A percentile compares a stretch with the other conserved stretches of the same genome.
Conservation (phyloP, 768 basidiomycete genomes). For the Pulveroboletus sp. region DNA sequence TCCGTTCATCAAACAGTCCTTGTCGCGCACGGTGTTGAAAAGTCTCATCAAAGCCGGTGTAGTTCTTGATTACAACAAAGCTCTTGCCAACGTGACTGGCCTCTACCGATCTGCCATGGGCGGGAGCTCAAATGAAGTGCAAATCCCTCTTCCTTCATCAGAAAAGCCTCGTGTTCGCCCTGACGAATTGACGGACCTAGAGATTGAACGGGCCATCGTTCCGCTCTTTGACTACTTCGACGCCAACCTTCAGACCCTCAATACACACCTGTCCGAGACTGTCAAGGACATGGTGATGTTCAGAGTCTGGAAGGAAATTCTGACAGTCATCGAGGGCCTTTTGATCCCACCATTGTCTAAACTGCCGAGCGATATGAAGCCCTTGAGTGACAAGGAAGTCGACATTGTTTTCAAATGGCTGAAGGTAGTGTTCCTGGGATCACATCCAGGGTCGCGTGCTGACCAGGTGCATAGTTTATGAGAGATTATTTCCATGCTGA, state of each 20-base stretch:
- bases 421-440: conserved; percentile 49
- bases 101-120: conserved; percentile 78
- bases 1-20: conserved; percentile 83
- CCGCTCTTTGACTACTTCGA: conserved; percentile 97
- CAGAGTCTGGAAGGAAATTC: conserved; percentile 93
- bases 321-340: conserved; percentile 79
- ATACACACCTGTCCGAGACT: conserved; percentile 77
- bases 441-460: neutral
- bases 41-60: conserved; percentile 62
- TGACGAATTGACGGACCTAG: conserved; percentile 84
- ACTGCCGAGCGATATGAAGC: conserved; percentile 82
- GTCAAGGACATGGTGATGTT: conserved; percentile 92
- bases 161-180: conserved; percentile 79
- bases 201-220: conserved; percentile 89
- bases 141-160: conserved; percentile 65
- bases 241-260: conserved; percentile 85
- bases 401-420: conserved; percentile 99
- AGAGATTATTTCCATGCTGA: conserved; percentile 93
- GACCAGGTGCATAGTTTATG: conserved; percentile 59
- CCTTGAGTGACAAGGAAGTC: conserved; percentile 91
- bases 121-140: conserved; percentile 60
- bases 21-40: conserved; percentile 75
- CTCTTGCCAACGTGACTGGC: conserved; percentile 76
- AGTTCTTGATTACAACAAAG: conserved; percentile 85
- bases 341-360: conserved; percentile 90